These are phyloP conservation scores for Lactarius pseudohatsudake DNA, from an alignment of 768 basidiomycete genomes.

Conservation along the genomic window DNA sequence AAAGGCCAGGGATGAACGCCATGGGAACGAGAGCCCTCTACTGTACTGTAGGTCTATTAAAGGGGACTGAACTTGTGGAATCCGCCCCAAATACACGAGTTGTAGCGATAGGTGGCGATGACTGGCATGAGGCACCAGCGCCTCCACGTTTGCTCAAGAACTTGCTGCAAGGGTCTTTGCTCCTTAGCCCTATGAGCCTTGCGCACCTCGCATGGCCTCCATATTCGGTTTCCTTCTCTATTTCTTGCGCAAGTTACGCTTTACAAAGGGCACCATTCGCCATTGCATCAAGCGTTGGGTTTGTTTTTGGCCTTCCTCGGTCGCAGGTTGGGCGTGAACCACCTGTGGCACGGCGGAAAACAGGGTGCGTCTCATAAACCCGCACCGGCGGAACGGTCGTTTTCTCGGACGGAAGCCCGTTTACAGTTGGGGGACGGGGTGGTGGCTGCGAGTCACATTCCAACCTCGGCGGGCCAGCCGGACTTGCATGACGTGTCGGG, in stretches of 20 bases:
- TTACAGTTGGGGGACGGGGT: constrained; percentile 6
- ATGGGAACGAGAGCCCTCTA: neutral
- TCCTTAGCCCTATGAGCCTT: neutral
- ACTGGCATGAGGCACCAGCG: neutral
- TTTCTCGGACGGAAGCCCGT: neutral
- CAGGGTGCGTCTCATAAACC: neutral
- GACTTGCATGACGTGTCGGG: constrained; percentile 1
- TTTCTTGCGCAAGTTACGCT: neutral
- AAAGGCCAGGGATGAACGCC: neutral
- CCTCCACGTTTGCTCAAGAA: neutral
- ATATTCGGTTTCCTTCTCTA: constrained; percentile 10
- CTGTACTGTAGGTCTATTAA: neutral
- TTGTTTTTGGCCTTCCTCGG: constrained; percentile 3
- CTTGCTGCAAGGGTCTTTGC: neutral
- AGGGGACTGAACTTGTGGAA: neutral
- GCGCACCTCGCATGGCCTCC: constrained; percentile 6
- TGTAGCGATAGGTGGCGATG: neutral
- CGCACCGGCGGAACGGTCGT: neutral
- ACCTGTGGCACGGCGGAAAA: neutral
- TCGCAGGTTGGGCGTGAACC: constrained; percentile 2
- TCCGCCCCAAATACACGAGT: neutral
- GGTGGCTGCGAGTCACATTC: constrained; percentile 13
- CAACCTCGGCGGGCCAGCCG: constrained; percentile 12
- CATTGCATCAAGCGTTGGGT: neutral
- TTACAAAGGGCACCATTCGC: neutral